These are phyloP conservation scores for Ilyonectria robusta DNA, from an alignment of 2,329 filamentous ascomycete genomes.

Conservation along the genomic window DNA sequence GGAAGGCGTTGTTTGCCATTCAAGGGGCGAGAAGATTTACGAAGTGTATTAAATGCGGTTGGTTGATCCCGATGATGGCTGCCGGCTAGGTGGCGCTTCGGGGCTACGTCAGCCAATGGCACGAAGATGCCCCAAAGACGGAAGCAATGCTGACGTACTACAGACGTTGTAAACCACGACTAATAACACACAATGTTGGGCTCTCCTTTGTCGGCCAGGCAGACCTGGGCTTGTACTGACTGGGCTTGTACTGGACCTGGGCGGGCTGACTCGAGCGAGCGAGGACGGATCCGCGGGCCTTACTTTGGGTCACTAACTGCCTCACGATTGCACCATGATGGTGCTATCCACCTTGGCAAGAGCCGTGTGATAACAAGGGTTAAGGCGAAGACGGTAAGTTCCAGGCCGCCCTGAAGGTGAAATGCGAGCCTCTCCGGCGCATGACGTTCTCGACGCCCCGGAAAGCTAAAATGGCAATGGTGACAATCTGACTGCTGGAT, in stretches of 20 bases:
- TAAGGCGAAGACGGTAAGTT: background rate
- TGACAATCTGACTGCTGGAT: slow-evolving; percentile 1
- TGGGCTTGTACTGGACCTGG: background rate
- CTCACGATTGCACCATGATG: slow-evolving; percentile 8
- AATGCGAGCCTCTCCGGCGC: background rate
- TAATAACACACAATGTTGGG: background rate
- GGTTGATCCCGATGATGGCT: background rate
- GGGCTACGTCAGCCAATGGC: slow-evolving; percentile 14
- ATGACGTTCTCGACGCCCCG: background rate
- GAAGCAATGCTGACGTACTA: slow-evolving; percentile 6
- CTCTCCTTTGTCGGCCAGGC: slow-evolving; percentile 6
- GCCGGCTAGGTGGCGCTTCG: background rate
- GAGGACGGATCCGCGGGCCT: slow-evolving; percentile 1
- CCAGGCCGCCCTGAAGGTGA: background rate
- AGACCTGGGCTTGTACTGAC: background rate
- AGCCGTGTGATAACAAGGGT: background rate
- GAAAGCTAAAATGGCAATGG: background rate
- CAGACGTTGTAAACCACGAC: background rate
- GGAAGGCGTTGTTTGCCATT: background rate
- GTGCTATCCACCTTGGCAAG: background rate
- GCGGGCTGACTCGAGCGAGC: slow-evolving; percentile 18
- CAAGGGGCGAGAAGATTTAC: background rate
- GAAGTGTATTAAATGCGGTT: background rate
- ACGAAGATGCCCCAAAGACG: background rate
- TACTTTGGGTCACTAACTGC: slow-evolving; percentile 4